Base-by-base conservation (phyloP, 2,329 filamentous ascomycete species). In the Cladosporium phlei region DNA sequence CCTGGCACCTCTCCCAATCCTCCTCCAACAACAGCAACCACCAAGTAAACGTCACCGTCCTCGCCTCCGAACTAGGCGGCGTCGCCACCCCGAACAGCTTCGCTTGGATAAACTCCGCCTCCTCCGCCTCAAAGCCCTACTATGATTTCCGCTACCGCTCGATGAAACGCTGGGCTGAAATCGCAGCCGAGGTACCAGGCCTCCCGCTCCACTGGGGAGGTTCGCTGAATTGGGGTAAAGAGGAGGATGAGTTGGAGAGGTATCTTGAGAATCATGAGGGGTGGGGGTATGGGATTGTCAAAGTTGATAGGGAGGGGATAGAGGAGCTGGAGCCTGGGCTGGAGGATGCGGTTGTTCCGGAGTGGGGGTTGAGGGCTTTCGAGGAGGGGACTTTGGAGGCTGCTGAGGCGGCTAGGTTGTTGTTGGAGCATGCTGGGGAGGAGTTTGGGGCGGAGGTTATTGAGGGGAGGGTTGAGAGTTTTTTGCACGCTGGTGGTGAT, bases 91-190 rank as follows among this genome's bases (percentile, higher is more conserved):
- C 35, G 24, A 46, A 46, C 34, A 28, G 20, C 9, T 46, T 46
- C 27, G 34, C 44, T 5, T 38, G 33, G 35, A 46, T 46, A 33
- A 39, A 46, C 25, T 21, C 40, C 2, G 40, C 17, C 7, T 16
- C 22, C 16, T 16, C 22, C 10, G 24, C 14, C 12, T 21, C 27
- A 5, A 19, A 12, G 5, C 14, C 32, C 4, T 45, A 45, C 32
- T 45, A 45, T 28, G 40, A 45, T 10, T 45, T 45, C 40, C 40
- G 40, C 11, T 24, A 45, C 9, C 40, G 40, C 32, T 45, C 40
- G 8, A 37, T 45, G 40, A 16, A 45, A 19, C 40, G 37, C 22
- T 45, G 40, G 40, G 17, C 17, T 10, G 40, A 45, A 17, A 45
- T 37, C 4, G 24, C 32, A 10, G 24, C 28, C 17, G 12, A 45